phyloP scores from a whole-genome alignment of 2,329 filamentous ascomycete species.

The Ophiostoma perfectum region DNA sequence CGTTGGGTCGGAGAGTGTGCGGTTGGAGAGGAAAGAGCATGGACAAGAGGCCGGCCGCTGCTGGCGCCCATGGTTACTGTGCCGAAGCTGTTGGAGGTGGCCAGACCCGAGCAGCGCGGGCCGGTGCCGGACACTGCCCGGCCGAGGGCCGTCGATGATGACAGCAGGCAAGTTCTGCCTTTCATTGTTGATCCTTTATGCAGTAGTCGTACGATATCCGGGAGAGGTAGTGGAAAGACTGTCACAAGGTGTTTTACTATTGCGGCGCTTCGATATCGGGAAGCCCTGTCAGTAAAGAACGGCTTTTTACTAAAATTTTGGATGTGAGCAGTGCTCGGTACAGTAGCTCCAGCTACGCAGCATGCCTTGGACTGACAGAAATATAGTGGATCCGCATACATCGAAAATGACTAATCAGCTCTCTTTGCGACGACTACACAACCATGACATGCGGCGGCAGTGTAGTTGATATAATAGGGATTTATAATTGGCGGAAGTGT shows the following conservation, averaged over 20 bases:
- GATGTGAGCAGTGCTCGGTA: neutral
- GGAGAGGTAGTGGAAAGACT: neutral
- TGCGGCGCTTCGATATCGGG: neutral
- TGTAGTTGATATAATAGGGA: neutral
- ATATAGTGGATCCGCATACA: neutral
- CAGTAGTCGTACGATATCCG: neutral
- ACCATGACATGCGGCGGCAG: neutral
- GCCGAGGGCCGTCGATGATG: conserved; percentile 43
- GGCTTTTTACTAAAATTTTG: neutral
- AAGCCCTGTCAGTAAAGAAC: neutral
- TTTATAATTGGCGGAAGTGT: too few relatives aligned
- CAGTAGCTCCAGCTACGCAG: neutral
- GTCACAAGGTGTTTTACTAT: neutral
- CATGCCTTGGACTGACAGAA: neutral
- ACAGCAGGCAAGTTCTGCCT: conserved; percentile 38
- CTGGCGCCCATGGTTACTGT: neutral
- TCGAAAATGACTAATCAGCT: conserved; percentile 15
- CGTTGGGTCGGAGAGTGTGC: neutral
- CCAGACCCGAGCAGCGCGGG: neutral
- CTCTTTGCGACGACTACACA: neutral
- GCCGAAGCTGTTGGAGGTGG: neutral
- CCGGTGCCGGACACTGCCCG: conserved; percentile 37
- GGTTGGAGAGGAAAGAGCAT: neutral
- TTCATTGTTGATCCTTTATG: conserved; percentile 31
- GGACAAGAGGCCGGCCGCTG: neutral